Evolutionary conservation across 805 yeast genomes (phyloP), one percentile per base, ranked within the genome.

Genomic region (Pichia insulana): DNA sequence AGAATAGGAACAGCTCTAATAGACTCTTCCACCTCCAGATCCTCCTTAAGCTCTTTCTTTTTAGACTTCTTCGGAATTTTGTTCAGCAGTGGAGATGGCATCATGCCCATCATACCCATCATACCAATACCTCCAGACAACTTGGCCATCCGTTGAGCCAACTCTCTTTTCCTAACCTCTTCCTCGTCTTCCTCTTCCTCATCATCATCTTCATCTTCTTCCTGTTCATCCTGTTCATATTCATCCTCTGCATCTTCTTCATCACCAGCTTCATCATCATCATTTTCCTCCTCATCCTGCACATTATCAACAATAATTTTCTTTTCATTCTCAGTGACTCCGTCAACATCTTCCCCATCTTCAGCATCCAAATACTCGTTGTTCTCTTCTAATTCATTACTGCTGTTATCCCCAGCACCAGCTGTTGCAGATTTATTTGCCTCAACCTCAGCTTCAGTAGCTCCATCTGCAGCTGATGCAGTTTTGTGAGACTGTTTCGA

Each of bases 71-170:
- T 49, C 50, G 36, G 32, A 50, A 9, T 28, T 54, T 31, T 45
- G n/a, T 13, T 56, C 38, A 4, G 63, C 42, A 8, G 61, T 43
- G 53, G 46, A 20, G 62, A 59, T 59, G 68, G 67, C 16, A 67
- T 56, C 47, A 72, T 65, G 2, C 80, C 80, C 77, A 75, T 71
- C 81, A 76, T 76, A 35, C 88, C 89, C 62, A 79, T 73, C 79
- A 83, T 75, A 44, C 84, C 81, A 64, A 83, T 73, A 4, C 88
- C 88, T 17, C 96, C 95, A 0, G 97, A 83, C 16, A 90, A 73
- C 53, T 81, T 85, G n/a, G 98, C 97, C 96, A 90, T 90, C 47
- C 97, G 75, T 49, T 84, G 96, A 17, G 94, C 80, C 41, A 90
- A 68, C 7, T 81, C 85, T 37, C 81, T 73, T 53, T 92, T 74